Conservation (phyloP, 23 red algal genomes). For the Gracilariopsis chorda region DNA sequence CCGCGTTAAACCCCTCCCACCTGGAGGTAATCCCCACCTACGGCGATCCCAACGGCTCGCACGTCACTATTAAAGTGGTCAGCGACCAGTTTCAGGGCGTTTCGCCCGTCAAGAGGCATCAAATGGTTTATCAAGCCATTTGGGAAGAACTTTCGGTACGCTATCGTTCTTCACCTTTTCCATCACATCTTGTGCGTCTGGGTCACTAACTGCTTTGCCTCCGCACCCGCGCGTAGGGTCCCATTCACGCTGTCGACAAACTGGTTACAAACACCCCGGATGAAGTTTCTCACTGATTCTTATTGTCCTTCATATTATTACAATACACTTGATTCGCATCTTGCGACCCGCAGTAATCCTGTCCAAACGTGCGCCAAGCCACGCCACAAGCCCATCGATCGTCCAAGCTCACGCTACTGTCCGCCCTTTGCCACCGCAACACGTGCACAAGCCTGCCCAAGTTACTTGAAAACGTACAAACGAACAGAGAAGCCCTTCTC, state of each 20-base stretch:
- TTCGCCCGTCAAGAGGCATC: slow-evolving; percentile 75
- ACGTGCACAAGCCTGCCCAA: slow-evolving; percentile 63
- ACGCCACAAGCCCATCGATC: slow-evolving; percentile 65
- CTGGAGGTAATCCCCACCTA: slow-evolving; percentile 79
- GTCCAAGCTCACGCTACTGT: slow-evolving; percentile 47
- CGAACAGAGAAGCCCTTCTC: slow-evolving; percentile 17
- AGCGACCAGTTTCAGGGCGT: slow-evolving; percentile 81
- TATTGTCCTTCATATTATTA: not conserved
- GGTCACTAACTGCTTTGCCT: not conserved
- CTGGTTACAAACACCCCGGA: slow-evolving; percentile 76
- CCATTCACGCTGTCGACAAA: slow-evolving; percentile 92
- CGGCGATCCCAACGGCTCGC: slow-evolving; percentile 93
- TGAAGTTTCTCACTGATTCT: slow-evolving; percentile 30
- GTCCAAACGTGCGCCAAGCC: slow-evolving; percentile 59
- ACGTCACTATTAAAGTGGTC: slow-evolving; percentile 87
- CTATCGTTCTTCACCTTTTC: too few species aligned
- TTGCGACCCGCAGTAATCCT: slow-evolving; percentile 44
- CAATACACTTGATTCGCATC: slow-evolving; percentile 39
- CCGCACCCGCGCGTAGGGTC: slow-evolving; percentile 19
- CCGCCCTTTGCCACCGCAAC: slow-evolving; percentile 3
- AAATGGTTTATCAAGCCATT: slow-evolving; percentile 92
- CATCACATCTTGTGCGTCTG: too few species aligned
- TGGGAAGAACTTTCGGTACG: slow-evolving; percentile 90
- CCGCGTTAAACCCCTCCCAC: slow-evolving; percentile 50
- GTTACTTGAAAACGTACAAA: slow-evolving; percentile 72